Evolutionary conservation across 1,284 basidiomycete genomes (phyloP).

Genomic region (Pascua guehoae): DNA sequence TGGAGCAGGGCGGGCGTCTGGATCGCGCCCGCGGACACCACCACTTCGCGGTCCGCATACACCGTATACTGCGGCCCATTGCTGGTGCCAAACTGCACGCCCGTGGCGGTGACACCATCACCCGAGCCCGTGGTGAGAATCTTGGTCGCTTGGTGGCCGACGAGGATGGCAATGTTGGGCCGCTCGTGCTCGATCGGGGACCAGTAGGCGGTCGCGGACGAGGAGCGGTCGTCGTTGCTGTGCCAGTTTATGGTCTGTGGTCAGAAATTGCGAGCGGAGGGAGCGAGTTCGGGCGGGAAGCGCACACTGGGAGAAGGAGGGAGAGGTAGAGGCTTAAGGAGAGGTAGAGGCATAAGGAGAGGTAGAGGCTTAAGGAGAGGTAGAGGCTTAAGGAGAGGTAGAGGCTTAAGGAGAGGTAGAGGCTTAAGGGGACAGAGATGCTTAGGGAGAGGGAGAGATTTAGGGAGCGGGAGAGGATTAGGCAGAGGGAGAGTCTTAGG

Average conservation of each 20-base stretch:
- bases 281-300: too few relatives aligned
- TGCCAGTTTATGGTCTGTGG: slow-evolving; percentile 44
- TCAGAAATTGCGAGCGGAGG: not conserved
- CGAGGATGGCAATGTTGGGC: slow-evolving; percentile 60
- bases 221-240: slow-evolving; percentile 45
- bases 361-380: too few relatives aligned
- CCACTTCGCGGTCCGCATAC: slow-evolving; percentile 54
- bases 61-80: slow-evolving; percentile 47
- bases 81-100: slow-evolving; percentile 56
- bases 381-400: too few relatives aligned
- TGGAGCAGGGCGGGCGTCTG: slow-evolving; percentile 64
- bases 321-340: too few relatives aligned
- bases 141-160: slow-evolving; percentile 58
- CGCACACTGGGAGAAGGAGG: too few relatives aligned
- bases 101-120: slow-evolving; percentile 55
- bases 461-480: too few relatives aligned
- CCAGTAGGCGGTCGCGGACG: slow-evolving; percentile 52
- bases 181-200: slow-evolving; percentile 50
- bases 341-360: too few relatives aligned
- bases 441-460: too few relatives aligned
- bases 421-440: too few relatives aligned
- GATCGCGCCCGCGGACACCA: slow-evolving; percentile 58
- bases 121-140: slow-evolving; percentile 51
- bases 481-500: too few relatives aligned
- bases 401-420: too few relatives aligned